Evolutionary conservation across 164 flowering plant genomes (phyloP).

Genomic region (Magnolia changhungtana): DNA sequence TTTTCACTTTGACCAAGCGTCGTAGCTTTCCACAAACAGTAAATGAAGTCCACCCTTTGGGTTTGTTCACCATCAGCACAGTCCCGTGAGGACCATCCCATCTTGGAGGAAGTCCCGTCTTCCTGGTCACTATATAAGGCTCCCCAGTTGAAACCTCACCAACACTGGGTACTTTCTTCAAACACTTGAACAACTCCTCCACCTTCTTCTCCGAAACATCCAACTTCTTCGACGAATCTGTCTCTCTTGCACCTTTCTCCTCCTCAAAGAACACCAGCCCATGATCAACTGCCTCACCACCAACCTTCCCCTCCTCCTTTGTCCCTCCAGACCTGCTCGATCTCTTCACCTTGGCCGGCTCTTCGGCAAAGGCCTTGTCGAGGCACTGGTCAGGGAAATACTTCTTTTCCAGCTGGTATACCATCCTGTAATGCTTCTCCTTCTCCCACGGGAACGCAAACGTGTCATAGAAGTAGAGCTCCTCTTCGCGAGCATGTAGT

Average conservation of each 20-base stretch:
- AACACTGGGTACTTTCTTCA: slow-evolving; percentile 73
- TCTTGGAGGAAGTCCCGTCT: slow-evolving; percentile 62
- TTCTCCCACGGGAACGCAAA: slow-evolving; percentile 97
- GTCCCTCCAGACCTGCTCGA: slow-evolving; percentile 6
- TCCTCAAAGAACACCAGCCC: slow-evolving; percentile 80
- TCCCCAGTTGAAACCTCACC: slow-evolving; percentile 38
- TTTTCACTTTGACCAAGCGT: slow-evolving; percentile 81
- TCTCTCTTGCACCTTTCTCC: slow-evolving; percentile 13
- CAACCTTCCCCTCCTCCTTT: slow-evolving; percentile 15
- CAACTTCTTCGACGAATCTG: slow-evolving; percentile 20
- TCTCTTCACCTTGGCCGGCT: slow-evolving; percentile 24
- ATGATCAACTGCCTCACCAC: slow-evolving; percentile 31
- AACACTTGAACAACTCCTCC: slow-evolving; percentile 88
- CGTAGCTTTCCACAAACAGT: slow-evolving; percentile 98
- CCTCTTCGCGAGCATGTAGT: slow-evolving; percentile 79
- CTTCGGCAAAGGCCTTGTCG: slow-evolving; percentile 81
- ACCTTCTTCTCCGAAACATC: slow-evolving; percentile 78
- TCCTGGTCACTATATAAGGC: slow-evolving; percentile 67
- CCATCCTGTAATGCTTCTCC: slow-evolving; percentile 95
- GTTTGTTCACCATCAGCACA: slow-evolving; percentile 83
- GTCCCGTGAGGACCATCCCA: slow-evolving; percentile 90
- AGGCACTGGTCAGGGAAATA: slow-evolving; percentile 85
- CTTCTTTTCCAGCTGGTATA: slow-evolving; percentile 95
- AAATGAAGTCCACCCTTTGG: slow-evolving; percentile 99
- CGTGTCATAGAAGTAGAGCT: slow-evolving; percentile 71